A percentile compares a stretch with the other conserved stretches of the same genome.
Conservation (phyloP, 2,329 filamentous ascomycete species). For the Botrytis hyacinthi region DNA sequence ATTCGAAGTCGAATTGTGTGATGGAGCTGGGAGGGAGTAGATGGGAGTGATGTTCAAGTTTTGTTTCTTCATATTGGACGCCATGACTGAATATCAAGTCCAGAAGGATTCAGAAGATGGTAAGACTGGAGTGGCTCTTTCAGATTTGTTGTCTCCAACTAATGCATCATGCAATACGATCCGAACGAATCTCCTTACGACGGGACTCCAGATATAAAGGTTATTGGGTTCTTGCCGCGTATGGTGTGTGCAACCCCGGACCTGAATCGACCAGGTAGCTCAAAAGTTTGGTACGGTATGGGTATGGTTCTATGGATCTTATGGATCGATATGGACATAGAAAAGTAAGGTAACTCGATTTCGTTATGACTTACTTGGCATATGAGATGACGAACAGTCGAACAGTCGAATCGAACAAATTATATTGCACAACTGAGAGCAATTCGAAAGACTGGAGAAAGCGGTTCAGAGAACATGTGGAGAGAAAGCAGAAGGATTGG, state of each 20-base stretch:
- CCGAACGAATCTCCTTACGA: conserved; percentile 18
- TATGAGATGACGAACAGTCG: conserved; percentile 10
- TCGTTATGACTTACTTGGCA: conserved; percentile 11
- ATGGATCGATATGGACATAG: neutral
- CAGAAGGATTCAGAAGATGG: conserved; percentile 14
- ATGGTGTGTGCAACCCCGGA: conserved; percentile 18
- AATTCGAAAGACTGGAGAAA: conserved; percentile 4
- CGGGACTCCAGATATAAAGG: conserved; percentile 18
- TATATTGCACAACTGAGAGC: neutral
- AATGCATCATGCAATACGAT: conserved; percentile 21
- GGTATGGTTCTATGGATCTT: conserved; percentile 7
- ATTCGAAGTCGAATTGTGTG: conserved; percentile 22
- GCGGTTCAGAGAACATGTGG: conserved; percentile 19
- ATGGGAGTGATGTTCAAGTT: conserved; percentile 22
- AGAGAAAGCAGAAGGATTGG: neutral
- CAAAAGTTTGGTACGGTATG: conserved; percentile 3
- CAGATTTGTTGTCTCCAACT: conserved; percentile 21
- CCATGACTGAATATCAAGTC: conserved; percentile 15
- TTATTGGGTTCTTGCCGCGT: conserved; percentile 18
- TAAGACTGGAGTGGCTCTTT: conserved; percentile 11
- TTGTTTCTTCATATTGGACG: conserved; percentile 10
- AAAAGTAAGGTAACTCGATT: conserved; percentile 15
- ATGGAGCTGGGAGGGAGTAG: conserved; percentile 26
- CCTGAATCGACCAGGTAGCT: conserved; percentile 10
- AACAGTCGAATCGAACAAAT: neutral